Evolutionary conservation across 306 rosid species (phyloP).

Genomic region (Castanopsis chinensis): DNA sequence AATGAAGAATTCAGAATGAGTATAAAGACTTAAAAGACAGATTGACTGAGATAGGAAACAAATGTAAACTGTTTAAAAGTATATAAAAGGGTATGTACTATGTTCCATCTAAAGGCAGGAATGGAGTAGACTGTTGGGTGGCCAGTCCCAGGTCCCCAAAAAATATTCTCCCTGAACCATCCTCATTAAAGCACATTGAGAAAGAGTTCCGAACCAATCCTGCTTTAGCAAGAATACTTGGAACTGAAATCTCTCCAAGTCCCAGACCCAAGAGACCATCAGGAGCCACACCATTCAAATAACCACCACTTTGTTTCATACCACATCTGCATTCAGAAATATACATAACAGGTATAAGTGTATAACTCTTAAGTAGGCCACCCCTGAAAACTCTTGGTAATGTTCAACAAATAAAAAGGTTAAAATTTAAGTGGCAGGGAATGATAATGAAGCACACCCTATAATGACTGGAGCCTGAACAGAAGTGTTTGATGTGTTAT

Average conservation of each 20-base stretch:
- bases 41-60: background rate
- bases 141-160: conserved; percentile 83
- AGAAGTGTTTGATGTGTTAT: conserved; percentile 42
- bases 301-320: conserved; percentile 94
- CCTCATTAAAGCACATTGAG: conserved; percentile 76
- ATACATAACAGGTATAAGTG: conserved; percentile 11
- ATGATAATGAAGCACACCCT: conserved; percentile 54
- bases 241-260: conserved; percentile 82
- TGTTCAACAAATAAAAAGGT: conserved; percentile 6
- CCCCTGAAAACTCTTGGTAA: background rate
- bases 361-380: background rate
- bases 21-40: background rate
- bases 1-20: background rate
- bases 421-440: conserved; percentile 10
- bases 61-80: conserved; percentile 13
- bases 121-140: conserved; percentile 70
- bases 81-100: conserved; percentile 43
- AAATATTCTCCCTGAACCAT: conserved; percentile 76
- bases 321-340: conserved; percentile 69
- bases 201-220: conserved; percentile 74
- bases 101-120: conserved; percentile 66
- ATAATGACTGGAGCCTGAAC: conserved; percentile 71
- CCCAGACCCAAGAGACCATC: conserved; percentile 96
- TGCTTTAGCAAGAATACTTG: conserved; percentile 74
- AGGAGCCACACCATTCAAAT: conserved; percentile 89